Conservation (phyloP, 75 land plant genomes). For the Sequoia sempervirens region DNA sequence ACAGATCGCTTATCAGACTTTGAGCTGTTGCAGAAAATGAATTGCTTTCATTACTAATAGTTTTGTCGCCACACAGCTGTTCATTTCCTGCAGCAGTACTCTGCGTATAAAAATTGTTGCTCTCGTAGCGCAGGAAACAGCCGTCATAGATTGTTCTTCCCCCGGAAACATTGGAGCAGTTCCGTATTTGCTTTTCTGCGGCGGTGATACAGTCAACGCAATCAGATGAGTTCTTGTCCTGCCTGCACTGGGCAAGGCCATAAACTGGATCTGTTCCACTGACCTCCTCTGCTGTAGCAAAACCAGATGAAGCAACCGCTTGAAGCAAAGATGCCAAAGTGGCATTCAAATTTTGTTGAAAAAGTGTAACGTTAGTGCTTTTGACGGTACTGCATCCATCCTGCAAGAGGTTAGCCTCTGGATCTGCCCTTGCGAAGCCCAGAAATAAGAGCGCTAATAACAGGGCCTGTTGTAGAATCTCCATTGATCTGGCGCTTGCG, state of each 20-base stretch:
- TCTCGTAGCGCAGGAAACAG: constrained; percentile 39
- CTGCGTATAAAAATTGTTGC: constrained; percentile 30
- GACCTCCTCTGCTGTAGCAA: constrained; percentile 21
- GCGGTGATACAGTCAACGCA: constrained; percentile 26
- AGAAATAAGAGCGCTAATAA: background rate
- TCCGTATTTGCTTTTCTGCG: constrained; percentile 14
- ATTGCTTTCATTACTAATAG: background rate
- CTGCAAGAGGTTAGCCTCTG: constrained; percentile 23
- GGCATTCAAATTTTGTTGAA: constrained; percentile 26
- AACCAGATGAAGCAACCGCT: background rate
- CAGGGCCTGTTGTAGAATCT: background rate
- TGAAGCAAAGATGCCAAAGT: constrained; percentile 15
- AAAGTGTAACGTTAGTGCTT: constrained; percentile 15
- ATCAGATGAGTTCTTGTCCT: constrained; percentile 24
- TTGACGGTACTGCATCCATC: constrained; percentile 37
- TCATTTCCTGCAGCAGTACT: constrained; percentile 13
- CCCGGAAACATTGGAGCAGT: constrained; percentile 27
- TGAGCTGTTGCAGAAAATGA: background rate
- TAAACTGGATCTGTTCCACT: constrained; percentile 21
- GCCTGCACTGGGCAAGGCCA: constrained; percentile 33
- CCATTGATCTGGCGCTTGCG: background rate
- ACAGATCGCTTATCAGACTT: constrained; percentile 12
- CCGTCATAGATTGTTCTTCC: constrained; percentile 39
- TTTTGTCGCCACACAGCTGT: constrained; percentile 12
- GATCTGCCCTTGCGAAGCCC: background rate